Evolutionary conservation across 768 basidiomycete species (phyloP), one percentile per base, ranked within the genome.

Genomic region (Kwoniella sp.): DNA sequence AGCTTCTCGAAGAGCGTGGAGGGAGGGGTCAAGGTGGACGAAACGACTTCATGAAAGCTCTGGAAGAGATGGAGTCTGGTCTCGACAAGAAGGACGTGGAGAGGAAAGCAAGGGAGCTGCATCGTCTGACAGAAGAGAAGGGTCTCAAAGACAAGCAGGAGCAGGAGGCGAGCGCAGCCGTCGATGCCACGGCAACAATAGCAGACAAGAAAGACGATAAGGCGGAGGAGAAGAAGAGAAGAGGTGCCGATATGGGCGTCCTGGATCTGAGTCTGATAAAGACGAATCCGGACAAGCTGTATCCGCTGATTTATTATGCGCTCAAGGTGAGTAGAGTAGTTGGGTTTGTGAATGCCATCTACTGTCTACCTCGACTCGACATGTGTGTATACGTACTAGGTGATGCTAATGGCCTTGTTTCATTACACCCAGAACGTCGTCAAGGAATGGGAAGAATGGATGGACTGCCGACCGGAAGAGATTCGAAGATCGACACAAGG

Each of bases 251-350:
- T 29, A 82, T 83, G 22, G 87, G 86, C 9, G 81, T 92, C 9
- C 82, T 99, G 53, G 92, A 99, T 80, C 80, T 98, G 29, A 83
- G 79, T 5, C 84, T 97, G 65, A 79, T 97, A 75, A 95, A 93
- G 84, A 87, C 87, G 20, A 92, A 98, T 79, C 91, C 93, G 7
- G 91, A 95, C 83, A 96, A 91, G 81, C 83, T 98, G 29, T 97
- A 99, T 77, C 96, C 96, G 0, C 84, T 97, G 73, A 97, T 99
- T 55, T 99, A 99, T 77, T 93, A 93, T 78, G 92, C 93, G 1
- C 83, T 98, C 63, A 97, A 97, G 74, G 82, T 82, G 58, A 34
- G 81, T 69, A 28, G 17, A 12, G 25, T n/a, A n/a, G n/a, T n/a
- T n/a, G n/a, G n/a, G n/a, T 9, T 0, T 11, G 25, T 23, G 12